phyloP scores from a whole-genome alignment of 78 protist genomes.

The Dictyostelium brefeldianum region DNA sequence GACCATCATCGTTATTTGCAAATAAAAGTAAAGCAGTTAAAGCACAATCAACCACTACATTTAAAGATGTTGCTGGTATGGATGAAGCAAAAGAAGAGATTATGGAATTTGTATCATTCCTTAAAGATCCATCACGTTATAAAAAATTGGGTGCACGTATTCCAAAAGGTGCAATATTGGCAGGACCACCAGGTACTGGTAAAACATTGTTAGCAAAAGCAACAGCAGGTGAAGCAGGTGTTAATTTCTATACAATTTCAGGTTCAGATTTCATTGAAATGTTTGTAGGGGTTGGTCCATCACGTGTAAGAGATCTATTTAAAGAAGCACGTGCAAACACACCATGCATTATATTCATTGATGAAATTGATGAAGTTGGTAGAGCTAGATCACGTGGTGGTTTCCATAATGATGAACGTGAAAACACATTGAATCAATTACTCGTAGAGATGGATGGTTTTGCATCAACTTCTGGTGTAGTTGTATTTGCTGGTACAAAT shows the following conservation, averaged over 20 bases:
- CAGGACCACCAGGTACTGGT: slow-evolving; percentile 98
- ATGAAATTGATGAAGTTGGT: slow-evolving; percentile 96
- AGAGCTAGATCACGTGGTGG: slow-evolving; percentile 79
- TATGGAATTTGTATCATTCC: slow-evolving; percentile 94
- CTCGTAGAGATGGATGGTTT: slow-evolving; percentile 98
- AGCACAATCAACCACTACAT: slow-evolving; percentile 59
- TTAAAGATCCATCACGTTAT: slow-evolving; percentile 86
- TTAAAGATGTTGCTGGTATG: slow-evolving; percentile 93
- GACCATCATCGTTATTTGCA: background rate
- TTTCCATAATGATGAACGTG: slow-evolving; percentile 89
- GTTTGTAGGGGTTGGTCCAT: slow-evolving; percentile 97
- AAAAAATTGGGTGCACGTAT: slow-evolving; percentile 91
- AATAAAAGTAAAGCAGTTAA: slow-evolving; percentile 12
- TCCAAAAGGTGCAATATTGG: slow-evolving; percentile 93
- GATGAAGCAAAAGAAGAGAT: slow-evolving; percentile 95
- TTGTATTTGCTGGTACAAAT: slow-evolving; percentile 98
- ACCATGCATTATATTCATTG: slow-evolving; percentile 94
- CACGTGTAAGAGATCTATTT: slow-evolving; percentile 86
- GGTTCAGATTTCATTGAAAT: slow-evolving; percentile 96
- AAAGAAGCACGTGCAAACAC: slow-evolving; percentile 83
- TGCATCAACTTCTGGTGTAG: slow-evolving; percentile 79
- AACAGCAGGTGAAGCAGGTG: slow-evolving; percentile 88
- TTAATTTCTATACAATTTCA: slow-evolving; percentile 91
- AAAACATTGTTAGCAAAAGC: slow-evolving; percentile 85
- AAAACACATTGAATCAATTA: slow-evolving; percentile 96